These are phyloP conservation scores for Curvularia sp. DNA, from an alignment of 2,329 filamentous ascomycete genomes.

Conservation along the genomic window DNA sequence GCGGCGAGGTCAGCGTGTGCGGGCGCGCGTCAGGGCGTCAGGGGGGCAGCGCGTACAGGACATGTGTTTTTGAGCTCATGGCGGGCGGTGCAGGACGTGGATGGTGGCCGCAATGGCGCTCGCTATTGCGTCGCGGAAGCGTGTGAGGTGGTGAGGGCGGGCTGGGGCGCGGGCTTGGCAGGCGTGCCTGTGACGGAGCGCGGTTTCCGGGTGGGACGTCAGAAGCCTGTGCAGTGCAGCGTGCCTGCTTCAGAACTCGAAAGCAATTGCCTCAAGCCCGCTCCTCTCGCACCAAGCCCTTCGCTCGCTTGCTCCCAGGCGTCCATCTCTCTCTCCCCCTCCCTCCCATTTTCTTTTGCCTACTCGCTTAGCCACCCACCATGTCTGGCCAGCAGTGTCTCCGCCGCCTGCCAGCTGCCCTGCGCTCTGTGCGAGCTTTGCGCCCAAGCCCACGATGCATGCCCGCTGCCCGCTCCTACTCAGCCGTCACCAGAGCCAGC, in stretches of 20 bases:
- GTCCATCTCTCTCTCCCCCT: conserved; percentile 16
- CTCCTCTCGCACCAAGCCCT: background rate
- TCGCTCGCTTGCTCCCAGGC: conserved; percentile 15
- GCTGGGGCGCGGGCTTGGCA: conserved; percentile 38
- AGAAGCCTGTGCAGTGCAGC: conserved; percentile 21
- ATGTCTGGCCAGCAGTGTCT: conserved; percentile 51
- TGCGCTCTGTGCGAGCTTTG: conserved; percentile 42
- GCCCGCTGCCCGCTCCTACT: conserved; percentile 43
- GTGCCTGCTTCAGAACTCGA: conserved; percentile 21
- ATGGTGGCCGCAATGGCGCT: conserved; percentile 43
- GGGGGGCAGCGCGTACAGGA: conserved; percentile 39
- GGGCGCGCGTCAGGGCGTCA: conserved; percentile 14
- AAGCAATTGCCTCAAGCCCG: conserved; percentile 41
- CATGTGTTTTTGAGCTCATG: conserved; percentile 52
- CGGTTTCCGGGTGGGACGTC: conserved; percentile 37
- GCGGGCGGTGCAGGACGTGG: conserved; percentile 25
- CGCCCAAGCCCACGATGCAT: conserved; percentile 40
- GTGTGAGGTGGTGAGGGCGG: conserved; percentile 25
- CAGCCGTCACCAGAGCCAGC: conserved; percentile 43
- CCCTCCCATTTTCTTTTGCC: conserved; percentile 17
- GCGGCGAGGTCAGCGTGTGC: conserved; percentile 40
- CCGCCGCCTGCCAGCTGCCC: conserved; percentile 41
- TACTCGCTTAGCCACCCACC: conserved; percentile 20
- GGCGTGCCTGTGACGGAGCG: conserved; percentile 31
- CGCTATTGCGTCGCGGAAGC: conserved; percentile 24